Evolutionary conservation across 202 grass and related monocot genomes (phyloP), one percentile per base, ranked within the genome.

Genomic region (Elaeis oleifera): DNA sequence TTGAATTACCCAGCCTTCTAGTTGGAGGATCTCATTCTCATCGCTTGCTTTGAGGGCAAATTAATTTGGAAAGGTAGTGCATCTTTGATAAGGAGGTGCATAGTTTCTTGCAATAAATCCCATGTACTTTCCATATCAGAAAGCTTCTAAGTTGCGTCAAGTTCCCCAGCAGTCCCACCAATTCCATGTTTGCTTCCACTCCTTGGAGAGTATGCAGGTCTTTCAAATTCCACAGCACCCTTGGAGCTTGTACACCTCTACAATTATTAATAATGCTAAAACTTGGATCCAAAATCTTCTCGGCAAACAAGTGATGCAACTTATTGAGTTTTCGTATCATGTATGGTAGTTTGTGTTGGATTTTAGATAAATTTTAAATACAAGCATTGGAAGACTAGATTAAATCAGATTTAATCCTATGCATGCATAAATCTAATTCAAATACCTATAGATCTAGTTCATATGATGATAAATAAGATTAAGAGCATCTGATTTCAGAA

Each of bases 141-240:
- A 92, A 1, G 4, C 59, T 79, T 51, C 55, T 59, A n/a, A 92
- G 29, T 21, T 84, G 20, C 18, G 11, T 71, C 61, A 82, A 53
- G 28, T 53, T 59, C 18, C 1, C 48, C 1, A 92, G 51, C 9
- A 65, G 54, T 63, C 39, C 51, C 1, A 79, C 54, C 16, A 79
- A 21, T 16, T 69, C 67, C 24, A 23, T 39, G 39, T 18, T 76
- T 0, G 83, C 67, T 49, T 74, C 16, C 2, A 90, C 48, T 0
- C 76, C 71, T 49, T 78, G 63, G 3, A 86, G 59, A 71, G 87
- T 86, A 20, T 86, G 82, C 6, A 90, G 67, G 18, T 90, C 76
- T 56, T 74, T 50, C 9, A 86, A 14, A 4, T 80, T 70, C 24
- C 57, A 83, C 6, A 90, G 27, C 14, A 67, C 13, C 27, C 71